Base-by-base conservation (phyloP, 1,139 yeast genomes). In the Yamadazyma dendronema region DNA sequence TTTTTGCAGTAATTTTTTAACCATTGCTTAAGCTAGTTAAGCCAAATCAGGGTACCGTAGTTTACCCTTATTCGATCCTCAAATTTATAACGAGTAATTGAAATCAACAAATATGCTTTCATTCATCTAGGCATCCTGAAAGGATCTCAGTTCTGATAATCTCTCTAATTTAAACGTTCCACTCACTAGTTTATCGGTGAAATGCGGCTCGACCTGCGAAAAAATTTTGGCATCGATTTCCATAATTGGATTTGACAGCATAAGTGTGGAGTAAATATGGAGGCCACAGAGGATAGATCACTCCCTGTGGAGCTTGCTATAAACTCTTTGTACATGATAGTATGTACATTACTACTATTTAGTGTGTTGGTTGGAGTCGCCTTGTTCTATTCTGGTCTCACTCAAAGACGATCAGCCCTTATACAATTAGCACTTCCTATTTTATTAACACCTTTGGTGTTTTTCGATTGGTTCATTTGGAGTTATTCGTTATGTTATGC, bases 381-480 rank as follows among this genome's bases (percentile, higher is more conserved):
- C 0, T 54, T 77, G 32, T 79, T 79, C 47, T 79, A 79, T 50
- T 71, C 82, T 0, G 85, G 85, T 1, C 56, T 79, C 34, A 76
- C 81, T 4, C 79, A 77, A 42, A 58, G 82, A 41, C 59, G 79
- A 40, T 72, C 83, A 1, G 68, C 84, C 1, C 60, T 79, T 31
- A 67, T 78, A 13, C 80, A 78, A 67, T 59, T 77, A 17, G 66
- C 79, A 1, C 55, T 75, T 28, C 79, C 82, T 2, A 41, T 74
- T 7, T 39, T 77, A 12, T 51, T 74, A 9, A 42, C 61, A 1
- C 68, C 79, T 0, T 52, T 75, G 10, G 57, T 75, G 3, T 53
- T 74, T 34, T 47, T 79, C 8, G 79, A 79, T 44, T 79, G 82
- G 80, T 72, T 65, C 43, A 62, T 75, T n/a, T 72, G 77, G 74